Conservation (phyloP, 2,329 filamentous ascomycete species). For the Penicillium sp. region DNA sequence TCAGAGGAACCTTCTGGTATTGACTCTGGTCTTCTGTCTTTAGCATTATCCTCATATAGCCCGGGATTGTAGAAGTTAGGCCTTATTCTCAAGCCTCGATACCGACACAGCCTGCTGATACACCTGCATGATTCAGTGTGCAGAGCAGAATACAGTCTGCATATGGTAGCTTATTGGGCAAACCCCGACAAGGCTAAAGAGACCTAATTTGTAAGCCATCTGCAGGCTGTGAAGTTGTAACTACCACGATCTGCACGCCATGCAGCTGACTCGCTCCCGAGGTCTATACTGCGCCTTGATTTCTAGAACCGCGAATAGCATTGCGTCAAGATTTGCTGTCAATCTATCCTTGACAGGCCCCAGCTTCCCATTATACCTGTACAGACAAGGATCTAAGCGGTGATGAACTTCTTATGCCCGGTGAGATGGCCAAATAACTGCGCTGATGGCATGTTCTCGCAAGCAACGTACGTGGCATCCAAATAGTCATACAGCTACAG, state of each 20-base stretch:
- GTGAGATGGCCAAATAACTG: neutral
- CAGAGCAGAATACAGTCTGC: neutral
- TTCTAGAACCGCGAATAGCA: conserved; percentile 5
- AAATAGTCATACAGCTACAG: neutral
- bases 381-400: neutral
- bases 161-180: neutral
- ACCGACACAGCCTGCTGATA: neutral
- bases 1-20: conserved; percentile 1
- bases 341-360: neutral
- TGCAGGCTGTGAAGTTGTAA: conserved; percentile 12
- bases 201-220: conserved; percentile 20
- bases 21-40: neutral
- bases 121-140: neutral
- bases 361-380: neutral
- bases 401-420: neutral
- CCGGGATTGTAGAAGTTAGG: neutral
- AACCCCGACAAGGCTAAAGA: neutral
- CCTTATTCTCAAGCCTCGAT: neutral
- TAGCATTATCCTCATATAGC: neutral
- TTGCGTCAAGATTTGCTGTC: neutral
- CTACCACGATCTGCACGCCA: conserved; percentile 14
- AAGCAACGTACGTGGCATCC: neutral
- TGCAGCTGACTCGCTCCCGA: conserved; percentile 12
- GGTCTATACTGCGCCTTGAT: neutral
- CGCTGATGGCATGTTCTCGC: neutral